A percentile compares a stretch with the other conserved stretches of the same genome.
These are phyloP conservation scores for Botrytis pseudocinerea DNA, from an alignment of 2,329 filamentous ascomycete genomes.

Conservation along the genomic window DNA sequence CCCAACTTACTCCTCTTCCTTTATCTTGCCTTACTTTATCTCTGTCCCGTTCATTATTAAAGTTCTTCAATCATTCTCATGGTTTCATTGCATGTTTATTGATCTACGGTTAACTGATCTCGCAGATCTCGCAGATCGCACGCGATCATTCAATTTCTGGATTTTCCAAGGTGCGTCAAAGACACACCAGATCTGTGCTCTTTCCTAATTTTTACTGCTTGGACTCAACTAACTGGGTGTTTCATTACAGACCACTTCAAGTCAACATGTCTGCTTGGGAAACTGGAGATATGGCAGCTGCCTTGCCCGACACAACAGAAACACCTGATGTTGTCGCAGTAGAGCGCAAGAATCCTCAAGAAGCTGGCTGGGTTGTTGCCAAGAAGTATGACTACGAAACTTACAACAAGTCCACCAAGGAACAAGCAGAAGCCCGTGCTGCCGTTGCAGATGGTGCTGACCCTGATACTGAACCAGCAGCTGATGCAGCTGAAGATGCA, in stretches of 20 bases:
- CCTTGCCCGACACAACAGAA: constrained; percentile 36
- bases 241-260: background rate
- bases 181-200: background rate
- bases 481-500: constrained; percentile 3
- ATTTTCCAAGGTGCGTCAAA: background rate
- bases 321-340: constrained; percentile 22
- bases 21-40: too few relatives aligned
- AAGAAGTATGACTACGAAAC: constrained; percentile 39
- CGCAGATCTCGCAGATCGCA: background rate
- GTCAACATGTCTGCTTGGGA: constrained; percentile 33
- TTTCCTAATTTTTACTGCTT: background rate
- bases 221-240: background rate
- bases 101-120: background rate
- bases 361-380: constrained; percentile 38
- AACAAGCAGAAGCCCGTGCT: constrained; percentile 31
- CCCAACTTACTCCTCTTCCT: background rate
- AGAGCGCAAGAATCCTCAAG: constrained; percentile 34
- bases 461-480: background rate
- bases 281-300: constrained; percentile 39
- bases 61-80: background rate
- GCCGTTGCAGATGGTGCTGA: constrained; percentile 18
- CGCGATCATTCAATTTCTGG: background rate
- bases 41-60: background rate
- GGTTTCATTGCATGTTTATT: background rate
- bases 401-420: constrained; percentile 38